phyloP scores from a whole-genome alignment of 202 grass and related monocot species.

The Cymbopogon flexuosus region DNA sequence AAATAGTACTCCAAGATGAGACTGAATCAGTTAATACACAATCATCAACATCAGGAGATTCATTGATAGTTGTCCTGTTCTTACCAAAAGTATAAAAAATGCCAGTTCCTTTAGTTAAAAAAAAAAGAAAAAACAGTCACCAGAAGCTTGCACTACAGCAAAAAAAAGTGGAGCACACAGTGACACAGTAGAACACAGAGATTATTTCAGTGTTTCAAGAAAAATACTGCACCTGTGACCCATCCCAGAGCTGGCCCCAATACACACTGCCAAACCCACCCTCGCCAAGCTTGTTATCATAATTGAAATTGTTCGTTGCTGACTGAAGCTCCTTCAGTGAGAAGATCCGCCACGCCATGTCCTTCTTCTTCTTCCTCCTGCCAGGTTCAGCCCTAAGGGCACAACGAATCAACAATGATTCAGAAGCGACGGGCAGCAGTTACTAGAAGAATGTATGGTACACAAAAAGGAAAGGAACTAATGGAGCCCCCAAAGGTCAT shows the following conservation, averaged over 20 bases:
- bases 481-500: not conserved
- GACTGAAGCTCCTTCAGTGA: slow-evolving; percentile 77
- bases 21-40: slow-evolving; percentile 21
- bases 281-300: slow-evolving; percentile 84
- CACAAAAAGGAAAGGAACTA: not conserved
- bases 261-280: slow-evolving; percentile 80
- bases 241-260: slow-evolving; percentile 93
- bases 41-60: not conserved
- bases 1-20: not conserved
- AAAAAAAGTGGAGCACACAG: not conserved
- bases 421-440: not conserved
- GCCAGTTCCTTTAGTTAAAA: not conserved
- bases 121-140: not conserved
- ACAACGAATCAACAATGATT: not conserved
- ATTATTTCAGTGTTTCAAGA: slow-evolving; percentile 4
- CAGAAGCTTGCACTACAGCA: not conserved
- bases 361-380: slow-evolving; percentile 54
- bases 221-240: slow-evolving; percentile 62
- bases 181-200: not conserved
- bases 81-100: not conserved
- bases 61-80: not conserved
- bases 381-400: slow-evolving; percentile 27
- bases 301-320: slow-evolving; percentile 84
- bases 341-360: slow-evolving; percentile 55
- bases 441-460: not conserved